A percentile compares a stretch with the other conserved stretches of the same genome.
Conservation (phyloP, 2,329 filamentous ascomycete genomes). For the Hypoxylon sp. region DNA sequence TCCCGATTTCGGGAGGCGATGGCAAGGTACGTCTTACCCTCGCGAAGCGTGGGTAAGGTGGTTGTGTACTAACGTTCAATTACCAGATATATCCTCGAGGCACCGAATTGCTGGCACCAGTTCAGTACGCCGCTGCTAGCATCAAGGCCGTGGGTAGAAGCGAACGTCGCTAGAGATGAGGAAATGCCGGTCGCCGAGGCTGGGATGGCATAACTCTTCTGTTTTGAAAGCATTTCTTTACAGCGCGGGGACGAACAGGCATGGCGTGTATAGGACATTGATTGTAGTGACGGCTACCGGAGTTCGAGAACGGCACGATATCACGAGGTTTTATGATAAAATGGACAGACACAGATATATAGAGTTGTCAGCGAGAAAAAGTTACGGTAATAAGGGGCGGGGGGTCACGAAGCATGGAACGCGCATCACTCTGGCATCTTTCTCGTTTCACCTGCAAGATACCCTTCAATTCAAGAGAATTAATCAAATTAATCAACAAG, state of each 20-base stretch:
- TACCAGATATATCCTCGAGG: conserved; percentile 73
- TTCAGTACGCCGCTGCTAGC: conserved; percentile 54
- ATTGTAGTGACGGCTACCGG: conserved; percentile 14
- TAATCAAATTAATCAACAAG: no score
- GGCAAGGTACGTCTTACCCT: conserved; percentile 69
- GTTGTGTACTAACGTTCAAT: conserved; percentile 26
- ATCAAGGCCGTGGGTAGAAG: conserved; percentile 38
- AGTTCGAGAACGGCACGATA: conserved; percentile 1
- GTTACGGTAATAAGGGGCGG: conserved; percentile 5
- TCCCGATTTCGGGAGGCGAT: conserved; percentile 95
- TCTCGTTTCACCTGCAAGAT: conserved; percentile 11
- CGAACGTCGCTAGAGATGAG: conserved; percentile 32
- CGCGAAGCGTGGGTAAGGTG: background rate
- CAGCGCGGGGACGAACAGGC: background rate
- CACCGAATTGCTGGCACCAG: conserved; percentile 79
- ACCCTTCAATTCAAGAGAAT: conserved; percentile 26
- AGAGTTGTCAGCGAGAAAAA: background rate
- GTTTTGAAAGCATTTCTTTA: conserved; percentile 2
- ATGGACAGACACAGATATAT: conserved; percentile 12
- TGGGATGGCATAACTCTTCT: background rate
- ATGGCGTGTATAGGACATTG: background rate
- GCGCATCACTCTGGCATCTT: conserved; percentile 1
- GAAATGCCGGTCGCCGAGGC: conserved; percentile 26
- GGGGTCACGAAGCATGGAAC: background rate
- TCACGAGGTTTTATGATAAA: conserved; percentile 21